A percentile compares a stretch with the other conserved stretches of the same genome.
Conservation (phyloP, 1,284 basidiomycete species). For the Tilletia caries region DNA sequence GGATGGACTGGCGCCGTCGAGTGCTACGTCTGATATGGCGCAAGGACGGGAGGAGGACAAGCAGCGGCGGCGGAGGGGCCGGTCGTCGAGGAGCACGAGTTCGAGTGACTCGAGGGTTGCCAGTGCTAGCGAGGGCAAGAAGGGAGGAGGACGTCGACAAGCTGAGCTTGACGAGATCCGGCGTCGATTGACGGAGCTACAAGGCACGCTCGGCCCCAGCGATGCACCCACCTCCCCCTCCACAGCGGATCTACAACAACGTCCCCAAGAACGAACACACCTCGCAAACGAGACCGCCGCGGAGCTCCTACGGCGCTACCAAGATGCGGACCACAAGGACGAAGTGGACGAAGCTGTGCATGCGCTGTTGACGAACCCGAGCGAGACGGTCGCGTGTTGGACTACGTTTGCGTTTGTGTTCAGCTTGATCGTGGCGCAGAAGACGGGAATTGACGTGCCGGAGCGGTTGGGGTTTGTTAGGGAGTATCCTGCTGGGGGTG, state of each 20-base stretch:
- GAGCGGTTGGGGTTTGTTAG: constrained; percentile 3
- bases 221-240: no score
- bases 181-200: not conserved
- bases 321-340: not conserved
- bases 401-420: constrained; percentile 10
- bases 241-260: no score
- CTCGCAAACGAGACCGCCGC: no score
- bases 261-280: no score
- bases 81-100: no score
- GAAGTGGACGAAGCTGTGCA: not conserved
- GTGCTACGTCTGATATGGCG: not conserved
- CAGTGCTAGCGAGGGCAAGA: not conserved
- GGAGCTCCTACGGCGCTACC: not conserved
- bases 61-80: no score
- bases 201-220: not conserved
- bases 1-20: not conserved
- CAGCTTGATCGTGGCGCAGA: constrained; percentile 9
- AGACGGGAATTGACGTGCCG: constrained; percentile 7
- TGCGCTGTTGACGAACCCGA: not conserved
- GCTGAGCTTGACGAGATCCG: not conserved
- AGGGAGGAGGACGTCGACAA: not conserved
- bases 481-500: not conserved
- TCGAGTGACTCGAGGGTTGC: not conserved
- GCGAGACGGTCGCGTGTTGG: constrained; percentile 12
- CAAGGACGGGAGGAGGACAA: not conserved